Evolutionary conservation across 495 filamentous ascomycete species (phyloP), one percentile per base, ranked within the genome.

Genomic region (Tuber aestivum): DNA sequence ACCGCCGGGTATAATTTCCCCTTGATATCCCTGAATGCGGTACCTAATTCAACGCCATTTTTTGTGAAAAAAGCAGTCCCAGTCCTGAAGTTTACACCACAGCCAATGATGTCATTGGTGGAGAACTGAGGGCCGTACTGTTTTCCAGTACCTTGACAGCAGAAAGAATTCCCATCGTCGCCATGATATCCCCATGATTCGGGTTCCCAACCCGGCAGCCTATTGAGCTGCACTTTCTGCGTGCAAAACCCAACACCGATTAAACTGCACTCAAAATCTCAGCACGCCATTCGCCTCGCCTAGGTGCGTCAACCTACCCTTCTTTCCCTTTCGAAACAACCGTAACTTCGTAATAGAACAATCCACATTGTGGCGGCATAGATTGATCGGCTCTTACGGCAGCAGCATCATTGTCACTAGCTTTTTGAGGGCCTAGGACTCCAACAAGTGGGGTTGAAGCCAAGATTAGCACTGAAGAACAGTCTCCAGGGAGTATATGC

Each of bases 121-220:
- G 87, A 87, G 83, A 93, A 97, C 6, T 87, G 89, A 37, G 89
- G 90, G 0, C 92, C 93, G 82, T 94, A 97, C 10, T 87, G 82
- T 80, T 93, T 93, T 12, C 95, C 93, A 50, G 89, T 89, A 32
- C 89, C 90, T 70, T 91, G 88, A 35, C 91, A 89, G 69, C 91
- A 89, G 81, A 96, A 99, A 68, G 90, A 90, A 78, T 94, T 90
- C 41, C 95, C 95, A 83, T 99, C 95, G 83, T 99, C 96, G 38
- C 95, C 94, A 82, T 99, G 95, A 82, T 97, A 99, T 48, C 93
- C 95, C 93, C 93, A 99, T 2, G 94, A 97, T 65, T 97, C 94
- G 35, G 90, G 89, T 81, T 99, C 95, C 95, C 95, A 98, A 37
- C 95, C 95, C 0, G 95, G 94, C 41, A 97, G 88, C 78, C 94